Conservation (phyloP, 257 asterid species). For the Nicotiana otophora region DNA sequence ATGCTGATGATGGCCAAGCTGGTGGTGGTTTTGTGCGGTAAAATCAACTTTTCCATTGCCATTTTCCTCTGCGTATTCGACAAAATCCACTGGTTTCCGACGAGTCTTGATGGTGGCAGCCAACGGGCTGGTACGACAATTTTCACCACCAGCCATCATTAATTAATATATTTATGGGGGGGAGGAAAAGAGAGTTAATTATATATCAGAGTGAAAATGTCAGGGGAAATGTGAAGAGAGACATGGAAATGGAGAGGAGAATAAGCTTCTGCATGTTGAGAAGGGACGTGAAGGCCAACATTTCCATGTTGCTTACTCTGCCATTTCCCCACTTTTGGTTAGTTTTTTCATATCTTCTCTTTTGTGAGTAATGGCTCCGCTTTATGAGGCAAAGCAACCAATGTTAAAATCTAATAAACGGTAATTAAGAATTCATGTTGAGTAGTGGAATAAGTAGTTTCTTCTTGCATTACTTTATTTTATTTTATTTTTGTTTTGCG, state of each 20-base stretch:
- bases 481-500: background rate
- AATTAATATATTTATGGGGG: background rate
- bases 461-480: background rate
- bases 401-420: background rate
- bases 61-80: constrained; percentile 16
- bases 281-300: background rate
- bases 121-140: background rate
- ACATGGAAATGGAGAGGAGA: background rate
- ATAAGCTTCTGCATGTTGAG: background rate
- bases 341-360: background rate
- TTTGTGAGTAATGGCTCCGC: constrained; percentile 26
- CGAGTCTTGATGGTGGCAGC: constrained; percentile 13
- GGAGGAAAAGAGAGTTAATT: background rate
- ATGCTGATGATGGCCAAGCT: background rate
- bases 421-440: background rate
- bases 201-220: too few species aligned
- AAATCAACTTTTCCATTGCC: background rate
- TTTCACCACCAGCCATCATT: background rate
- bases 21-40: background rate
- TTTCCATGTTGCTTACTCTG: constrained; percentile 3
- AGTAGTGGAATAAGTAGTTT: constrained; percentile 1
- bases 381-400: constrained; percentile 12
- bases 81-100: constrained; percentile 18
- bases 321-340: constrained; percentile 6
- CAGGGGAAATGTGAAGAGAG: background rate